Base-by-base conservation (phyloP, 2,329 filamentous ascomycete species). In the Rosellinia necatrix region DNA sequence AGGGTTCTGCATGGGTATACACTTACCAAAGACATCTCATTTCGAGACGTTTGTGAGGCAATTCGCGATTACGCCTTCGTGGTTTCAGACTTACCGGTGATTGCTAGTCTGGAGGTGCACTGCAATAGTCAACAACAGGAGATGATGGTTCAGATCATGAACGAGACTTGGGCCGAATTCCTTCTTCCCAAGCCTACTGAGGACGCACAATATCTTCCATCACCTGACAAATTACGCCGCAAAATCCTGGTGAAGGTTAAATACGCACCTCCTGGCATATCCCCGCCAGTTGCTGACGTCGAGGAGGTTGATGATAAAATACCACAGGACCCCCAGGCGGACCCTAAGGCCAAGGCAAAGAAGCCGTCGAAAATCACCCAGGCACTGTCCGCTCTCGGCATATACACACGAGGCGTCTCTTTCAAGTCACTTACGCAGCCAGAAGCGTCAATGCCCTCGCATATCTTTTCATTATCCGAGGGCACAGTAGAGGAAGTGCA, bases 61-160 rank as follows among this genome's bases (percentile, higher is more conserved):
- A 92, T 97, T 62, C 80, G 85, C 27, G 84, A 96, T 53, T 84
- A 87, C 66, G 92, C 89, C 1, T 97, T 97, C 66, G 75, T 82
- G 3, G 83, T 79, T 3, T 87, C 84, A 17, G 87, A 93, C 58
- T 77, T 96, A 15, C 94, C 94, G 0, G 78, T 99, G n/a, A 93
- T 97, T 57, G 88, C 97, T 65, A 96, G 91, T 68, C 81, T 99
- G 27, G 94, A 99, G 73, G 91, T 97, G 0, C 94, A 97, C 75
- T 92, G 91, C 61, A 81, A 80, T 59, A 75, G 84, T 0, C 82
- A 88, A 53, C 94, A 99, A 73, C 94, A 99, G 71, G 83, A 89
- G 62, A 81, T 88, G 55, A 97, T 97, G 91, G 92, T 96, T 4
- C 81, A 89, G 58, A 96, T 97, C 67, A 97, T 99, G 85, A 81